These are phyloP conservation scores for Clavispora phyllophila DNA, from an alignment of 805 yeast genomes.

Conservation along the genomic window DNA sequence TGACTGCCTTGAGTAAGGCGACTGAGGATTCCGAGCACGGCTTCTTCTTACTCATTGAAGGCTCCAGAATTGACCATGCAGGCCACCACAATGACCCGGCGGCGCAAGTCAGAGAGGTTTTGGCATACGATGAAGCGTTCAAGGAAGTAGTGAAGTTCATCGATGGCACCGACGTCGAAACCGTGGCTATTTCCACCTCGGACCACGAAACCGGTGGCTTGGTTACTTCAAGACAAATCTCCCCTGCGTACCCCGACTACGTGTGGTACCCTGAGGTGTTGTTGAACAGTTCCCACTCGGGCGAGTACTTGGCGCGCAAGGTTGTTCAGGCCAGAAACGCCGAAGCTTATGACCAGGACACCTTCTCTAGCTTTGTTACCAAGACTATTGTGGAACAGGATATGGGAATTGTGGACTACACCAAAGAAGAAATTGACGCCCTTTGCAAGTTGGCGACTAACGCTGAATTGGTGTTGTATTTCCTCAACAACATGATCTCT, in stretches of 20 bases:
- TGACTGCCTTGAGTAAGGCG: slow-evolving; percentile 61
- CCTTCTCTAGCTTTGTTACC: slow-evolving; percentile 24
- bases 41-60: slow-evolving; percentile 82
- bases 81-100: slow-evolving; percentile 94
- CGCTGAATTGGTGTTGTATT: slow-evolving; percentile 42
- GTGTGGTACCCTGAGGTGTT: slow-evolving; percentile 82
- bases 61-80: slow-evolving; percentile 92
- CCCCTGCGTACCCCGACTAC: slow-evolving; percentile 69
- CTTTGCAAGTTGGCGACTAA: slow-evolving; percentile 14
- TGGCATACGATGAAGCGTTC: slow-evolving; percentile 83
- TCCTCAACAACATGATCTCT: slow-evolving; percentile 67
- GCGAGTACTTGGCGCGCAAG: slow-evolving; percentile 58
- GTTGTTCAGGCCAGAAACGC: slow-evolving; percentile 32
- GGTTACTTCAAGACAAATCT: slow-evolving; percentile 76
- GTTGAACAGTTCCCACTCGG: slow-evolving; percentile 65
- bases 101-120: slow-evolving; percentile 86
- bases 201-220: slow-evolving; percentile 97
- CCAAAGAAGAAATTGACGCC: slow-evolving; percentile 42
- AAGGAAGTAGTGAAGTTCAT: slow-evolving; percentile 68
- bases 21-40: slow-evolving; percentile 74
- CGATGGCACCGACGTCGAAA: slow-evolving; percentile 64
- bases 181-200: slow-evolving; percentile 74
- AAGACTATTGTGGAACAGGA: slow-evolving; percentile 54
- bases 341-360: slow-evolving; percentile 29
- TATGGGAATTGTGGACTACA: slow-evolving; percentile 60